These are phyloP conservation scores for Polytrichum commune DNA, from an alignment of 225 moss, liverwort and hornwort genomes.

Conservation along the genomic window DNA sequence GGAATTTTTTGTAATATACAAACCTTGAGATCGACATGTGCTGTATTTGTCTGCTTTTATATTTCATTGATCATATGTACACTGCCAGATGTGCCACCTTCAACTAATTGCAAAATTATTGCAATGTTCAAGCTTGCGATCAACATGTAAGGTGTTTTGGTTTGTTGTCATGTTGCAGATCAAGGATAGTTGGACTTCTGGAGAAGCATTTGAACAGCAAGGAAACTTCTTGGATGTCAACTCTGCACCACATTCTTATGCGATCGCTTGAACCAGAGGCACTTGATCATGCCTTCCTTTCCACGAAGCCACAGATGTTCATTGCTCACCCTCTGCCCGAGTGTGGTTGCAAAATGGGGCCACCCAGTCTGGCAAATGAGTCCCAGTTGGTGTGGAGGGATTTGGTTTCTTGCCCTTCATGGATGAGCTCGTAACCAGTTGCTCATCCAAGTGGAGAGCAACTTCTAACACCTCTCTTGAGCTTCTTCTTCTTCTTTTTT, in stretches of 20 bases:
- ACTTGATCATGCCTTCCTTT: slow-evolving; percentile 5
- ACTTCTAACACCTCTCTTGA: too few relatives aligned
- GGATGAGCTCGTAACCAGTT: too few relatives aligned
- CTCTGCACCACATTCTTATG: slow-evolving; percentile 9
- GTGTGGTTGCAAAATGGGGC: slow-evolving; percentile 24
- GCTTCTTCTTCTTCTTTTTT: too few relatives aligned
- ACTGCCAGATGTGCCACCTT: too few relatives aligned
- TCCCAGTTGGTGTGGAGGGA: not conserved
- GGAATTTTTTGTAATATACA: too few relatives aligned
- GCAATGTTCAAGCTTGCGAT: not conserved
- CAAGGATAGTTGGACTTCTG: slow-evolving; percentile 16
- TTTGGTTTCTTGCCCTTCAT: too few relatives aligned
- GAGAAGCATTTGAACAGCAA: slow-evolving; percentile 19
- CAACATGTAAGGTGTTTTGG: not conserved
- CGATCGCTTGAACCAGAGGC: slow-evolving; percentile 13
- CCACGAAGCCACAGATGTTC: slow-evolving; percentile 24
- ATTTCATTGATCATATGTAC: too few relatives aligned
- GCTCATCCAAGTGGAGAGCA: too few relatives aligned
- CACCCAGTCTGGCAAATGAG: not conserved
- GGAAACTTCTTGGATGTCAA: slow-evolving; percentile 15
- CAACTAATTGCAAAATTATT: not conserved
- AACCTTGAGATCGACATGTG: too few relatives aligned
- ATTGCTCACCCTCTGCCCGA: slow-evolving; percentile 40
- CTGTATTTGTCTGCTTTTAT: too few relatives aligned
- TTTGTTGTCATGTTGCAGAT: slow-evolving; percentile 24